Conservation (phyloP, 1,284 basidiomycete genomes). For the Tetrapyrgos nigripes region DNA sequence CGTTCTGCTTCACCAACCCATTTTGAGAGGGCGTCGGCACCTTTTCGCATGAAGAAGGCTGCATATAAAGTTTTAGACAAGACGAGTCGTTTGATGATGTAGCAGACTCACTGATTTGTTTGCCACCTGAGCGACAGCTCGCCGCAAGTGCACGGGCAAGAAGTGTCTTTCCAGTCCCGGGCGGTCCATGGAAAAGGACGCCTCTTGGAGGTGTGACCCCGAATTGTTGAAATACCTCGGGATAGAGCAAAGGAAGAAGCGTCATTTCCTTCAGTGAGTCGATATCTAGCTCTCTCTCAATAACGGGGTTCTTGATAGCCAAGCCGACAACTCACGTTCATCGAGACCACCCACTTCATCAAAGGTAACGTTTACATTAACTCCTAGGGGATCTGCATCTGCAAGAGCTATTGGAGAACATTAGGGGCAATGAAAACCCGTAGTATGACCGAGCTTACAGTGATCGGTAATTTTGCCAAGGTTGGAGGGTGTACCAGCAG, state of each 20-base stretch:
- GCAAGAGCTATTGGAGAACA: slow-evolving; percentile 69
- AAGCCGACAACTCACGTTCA: slow-evolving; percentile 68
- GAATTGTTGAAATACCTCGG: slow-evolving; percentile 97
- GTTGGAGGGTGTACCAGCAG: slow-evolving; percentile 78
- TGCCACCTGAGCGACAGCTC: slow-evolving; percentile 89
- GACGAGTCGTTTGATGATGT: background rate
- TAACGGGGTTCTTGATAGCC: background rate
- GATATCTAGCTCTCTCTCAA: slow-evolving; percentile 67
- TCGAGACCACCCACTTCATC: slow-evolving; percentile 98
- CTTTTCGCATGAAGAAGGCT: slow-evolving; percentile 99
- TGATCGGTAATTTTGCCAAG: slow-evolving; percentile 84
- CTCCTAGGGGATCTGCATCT: slow-evolving; percentile 95
- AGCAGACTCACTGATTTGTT: slow-evolving; percentile 75
- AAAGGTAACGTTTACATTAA: slow-evolving; percentile 94
- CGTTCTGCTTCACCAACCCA: slow-evolving; percentile 99
- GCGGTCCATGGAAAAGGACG: slow-evolving; percentile 96
- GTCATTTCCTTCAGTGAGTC: slow-evolving; percentile 99
- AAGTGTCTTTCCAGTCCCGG: slow-evolving; percentile 94
- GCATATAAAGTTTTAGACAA: slow-evolving; percentile 4
- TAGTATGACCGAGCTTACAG: slow-evolving; percentile 45
- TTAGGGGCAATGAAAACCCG: slow-evolving; percentile 19
- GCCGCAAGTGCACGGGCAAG: slow-evolving; percentile 94
- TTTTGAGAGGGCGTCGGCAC: slow-evolving; percentile 97
- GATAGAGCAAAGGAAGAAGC: slow-evolving; percentile 92
- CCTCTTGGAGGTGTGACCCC: slow-evolving; percentile 95